Conservation (phyloP, 495 filamentous ascomycete genomes). For the Tuber melanosporum region DNA sequence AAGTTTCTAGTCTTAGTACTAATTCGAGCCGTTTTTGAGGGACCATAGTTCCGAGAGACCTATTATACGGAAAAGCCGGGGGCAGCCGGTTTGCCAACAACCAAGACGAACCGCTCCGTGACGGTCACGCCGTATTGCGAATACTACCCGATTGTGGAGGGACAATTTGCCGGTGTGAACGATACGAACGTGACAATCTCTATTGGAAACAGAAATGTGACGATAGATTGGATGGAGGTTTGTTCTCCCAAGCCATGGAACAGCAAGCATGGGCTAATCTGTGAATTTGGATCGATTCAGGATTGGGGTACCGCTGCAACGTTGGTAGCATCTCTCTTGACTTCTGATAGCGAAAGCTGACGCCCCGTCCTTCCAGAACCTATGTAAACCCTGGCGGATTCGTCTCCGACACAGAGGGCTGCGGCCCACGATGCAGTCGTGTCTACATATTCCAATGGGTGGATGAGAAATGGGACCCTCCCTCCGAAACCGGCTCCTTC, state of each 20-base stretch:
- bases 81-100: background rate
- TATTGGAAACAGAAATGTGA: slow-evolving; percentile 6
- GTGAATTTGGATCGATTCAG: background rate
- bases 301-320: background rate
- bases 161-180: slow-evolving; percentile 8
- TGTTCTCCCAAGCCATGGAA: background rate
- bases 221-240: slow-evolving; percentile 29
- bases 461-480: background rate
- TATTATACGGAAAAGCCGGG: background rate
- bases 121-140: slow-evolving; percentile 9
- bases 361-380: background rate
- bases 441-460: slow-evolving; percentile 38
- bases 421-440: slow-evolving; percentile 27
- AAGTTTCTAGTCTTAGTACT: slow-evolving; percentile 5
- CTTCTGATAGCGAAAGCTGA: no score
- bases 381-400: slow-evolving; percentile 8
- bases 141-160: slow-evolving; percentile 12
- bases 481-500: slow-evolving; percentile 17
- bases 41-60: slow-evolving; percentile 17
- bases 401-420: background rate
- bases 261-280: background rate
- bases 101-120: slow-evolving; percentile 19
- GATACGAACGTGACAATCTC: background rate
- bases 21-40: background rate
- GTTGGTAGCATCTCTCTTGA: background rate